Evolutionary conservation across 148 eudicot genomes (phyloP).

Genomic region (Suaeda aralocaspica): DNA sequence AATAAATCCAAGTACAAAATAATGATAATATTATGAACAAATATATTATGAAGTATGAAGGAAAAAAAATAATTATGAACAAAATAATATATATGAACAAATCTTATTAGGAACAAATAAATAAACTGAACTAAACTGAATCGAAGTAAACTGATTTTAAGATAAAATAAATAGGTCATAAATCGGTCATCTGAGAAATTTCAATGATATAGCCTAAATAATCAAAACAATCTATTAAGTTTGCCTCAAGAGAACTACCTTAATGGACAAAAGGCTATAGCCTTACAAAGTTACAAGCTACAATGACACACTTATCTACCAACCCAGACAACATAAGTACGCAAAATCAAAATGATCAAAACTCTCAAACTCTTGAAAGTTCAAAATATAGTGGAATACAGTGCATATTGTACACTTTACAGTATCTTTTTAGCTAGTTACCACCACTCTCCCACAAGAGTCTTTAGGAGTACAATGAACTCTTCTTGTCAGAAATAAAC

Average conservation of each 20-base stretch:
- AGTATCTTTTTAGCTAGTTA: slow-evolving; percentile 24
- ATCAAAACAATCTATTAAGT: neutral
- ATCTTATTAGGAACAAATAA: too few relatives aligned
- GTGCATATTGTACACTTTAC: slow-evolving; percentile 11
- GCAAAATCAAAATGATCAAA: neutral
- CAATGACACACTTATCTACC: neutral
- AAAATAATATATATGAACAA: too few relatives aligned
- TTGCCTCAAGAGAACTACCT: neutral
- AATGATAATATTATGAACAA: too few relatives aligned
- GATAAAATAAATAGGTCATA: too few relatives aligned
- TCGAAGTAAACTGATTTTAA: too few relatives aligned
- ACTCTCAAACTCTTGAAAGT: neutral
- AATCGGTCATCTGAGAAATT: too few relatives aligned
- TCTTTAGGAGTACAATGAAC: neutral
- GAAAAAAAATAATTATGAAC: too few relatives aligned
- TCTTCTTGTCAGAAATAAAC: neutral
- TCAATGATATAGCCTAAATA: too few relatives aligned
- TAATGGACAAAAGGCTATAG: neutral
- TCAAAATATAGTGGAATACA: slow-evolving; percentile 22
- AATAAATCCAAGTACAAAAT: too few relatives aligned
- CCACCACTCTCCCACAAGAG: slow-evolving; percentile 3
- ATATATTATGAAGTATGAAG: too few relatives aligned
- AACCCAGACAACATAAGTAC: neutral
- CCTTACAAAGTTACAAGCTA: neutral
- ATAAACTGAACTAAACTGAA: too few relatives aligned